Percentiles rank a stretch among this genome's conserved stretches.
Evolutionary conservation across 1,284 basidiomycete genomes (phyloP).

Genomic region (Trametes polyzona): DNA sequence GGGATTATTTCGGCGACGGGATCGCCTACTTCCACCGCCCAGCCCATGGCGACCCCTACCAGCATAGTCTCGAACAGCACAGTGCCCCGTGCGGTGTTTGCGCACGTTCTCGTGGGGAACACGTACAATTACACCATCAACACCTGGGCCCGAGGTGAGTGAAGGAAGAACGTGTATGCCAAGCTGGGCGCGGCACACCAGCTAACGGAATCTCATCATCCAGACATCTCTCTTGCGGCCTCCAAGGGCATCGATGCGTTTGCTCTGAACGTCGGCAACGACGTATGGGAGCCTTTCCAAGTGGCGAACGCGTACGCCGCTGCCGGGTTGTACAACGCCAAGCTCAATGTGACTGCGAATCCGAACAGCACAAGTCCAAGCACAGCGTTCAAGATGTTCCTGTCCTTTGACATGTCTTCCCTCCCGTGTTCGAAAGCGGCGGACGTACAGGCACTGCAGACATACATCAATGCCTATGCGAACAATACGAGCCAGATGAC

Average conservation of each 20-base stretch:
- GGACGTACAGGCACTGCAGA: constrained; percentile 43
- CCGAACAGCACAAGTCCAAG: constrained; percentile 12
- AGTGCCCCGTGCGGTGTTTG: constrained; percentile 26
- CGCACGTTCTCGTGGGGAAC: constrained; percentile 45
- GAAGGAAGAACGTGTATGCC: neutral
- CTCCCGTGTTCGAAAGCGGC: constrained; percentile 42
- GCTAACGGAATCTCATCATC: neutral
- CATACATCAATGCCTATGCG: constrained; percentile 47
- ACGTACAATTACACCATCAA: constrained; percentile 41
- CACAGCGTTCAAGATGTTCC: constrained; percentile 54
- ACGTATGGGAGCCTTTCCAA: constrained; percentile 52
- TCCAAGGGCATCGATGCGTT: constrained; percentile 48
- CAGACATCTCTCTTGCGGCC: constrained; percentile 44
- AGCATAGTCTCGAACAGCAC: neutral
- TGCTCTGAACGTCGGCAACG: constrained; percentile 49
- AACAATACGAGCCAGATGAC: constrained; percentile 47
- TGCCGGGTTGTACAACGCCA: constrained; percentile 20
- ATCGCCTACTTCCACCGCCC: neutral
- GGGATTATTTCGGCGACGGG: neutral
- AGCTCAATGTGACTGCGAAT: constrained; percentile 20
- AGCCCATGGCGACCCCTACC: neutral
- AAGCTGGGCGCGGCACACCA: neutral
- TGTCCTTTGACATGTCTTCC: constrained; percentile 61
- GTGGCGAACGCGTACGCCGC: constrained; percentile 50
- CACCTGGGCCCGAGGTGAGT: constrained; percentile 42